Conservation (phyloP, 1,139 yeast species). For the Geotrichum histeridarum region DNA sequence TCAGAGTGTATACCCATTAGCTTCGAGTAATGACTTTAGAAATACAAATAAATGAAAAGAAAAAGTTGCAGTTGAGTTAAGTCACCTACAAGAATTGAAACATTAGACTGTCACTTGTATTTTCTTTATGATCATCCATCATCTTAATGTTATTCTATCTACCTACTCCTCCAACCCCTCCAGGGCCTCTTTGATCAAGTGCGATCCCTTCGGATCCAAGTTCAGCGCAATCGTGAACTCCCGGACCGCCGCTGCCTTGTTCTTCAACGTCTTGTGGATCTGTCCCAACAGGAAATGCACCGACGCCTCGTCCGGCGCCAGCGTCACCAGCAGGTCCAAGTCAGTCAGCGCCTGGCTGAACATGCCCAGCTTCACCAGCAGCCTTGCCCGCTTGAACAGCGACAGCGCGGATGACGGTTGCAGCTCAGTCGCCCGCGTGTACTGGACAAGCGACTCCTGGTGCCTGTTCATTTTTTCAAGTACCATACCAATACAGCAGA, state of each 20-base stretch:
- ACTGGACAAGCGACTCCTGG: conserved; percentile 73
- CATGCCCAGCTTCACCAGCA: conserved; percentile 64
- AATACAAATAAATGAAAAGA: no score
- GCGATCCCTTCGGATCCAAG: conserved; percentile 90
- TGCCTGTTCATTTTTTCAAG: conserved; percentile 68
- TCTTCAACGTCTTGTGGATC: conserved; percentile 69
- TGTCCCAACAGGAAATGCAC: conserved; percentile 89
- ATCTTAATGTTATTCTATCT: not conserved
- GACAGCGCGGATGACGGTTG: conserved; percentile 88
- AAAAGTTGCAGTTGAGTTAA: no score
- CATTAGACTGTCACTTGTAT: not conserved
- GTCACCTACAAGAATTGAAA: no score
- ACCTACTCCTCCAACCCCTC: conserved; percentile 38
- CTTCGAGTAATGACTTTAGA: no score
- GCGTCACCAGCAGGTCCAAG: conserved; percentile 62
- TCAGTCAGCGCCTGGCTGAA: conserved; percentile 67
- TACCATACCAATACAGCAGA: conserved; percentile 94
- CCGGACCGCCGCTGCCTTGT: conserved; percentile 71
- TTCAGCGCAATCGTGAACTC: conserved; percentile 88
- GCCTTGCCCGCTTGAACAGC: conserved; percentile 81
- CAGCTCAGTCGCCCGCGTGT: conserved; percentile 64
- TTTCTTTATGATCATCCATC: not conserved
- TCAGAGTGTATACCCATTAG: no score
- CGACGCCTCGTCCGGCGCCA: conserved; percentile 93
- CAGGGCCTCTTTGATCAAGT: conserved; percentile 78